Conservation (phyloP, 2,329 filamentous ascomycete species). For the Camptophora hylomeconis region DNA sequence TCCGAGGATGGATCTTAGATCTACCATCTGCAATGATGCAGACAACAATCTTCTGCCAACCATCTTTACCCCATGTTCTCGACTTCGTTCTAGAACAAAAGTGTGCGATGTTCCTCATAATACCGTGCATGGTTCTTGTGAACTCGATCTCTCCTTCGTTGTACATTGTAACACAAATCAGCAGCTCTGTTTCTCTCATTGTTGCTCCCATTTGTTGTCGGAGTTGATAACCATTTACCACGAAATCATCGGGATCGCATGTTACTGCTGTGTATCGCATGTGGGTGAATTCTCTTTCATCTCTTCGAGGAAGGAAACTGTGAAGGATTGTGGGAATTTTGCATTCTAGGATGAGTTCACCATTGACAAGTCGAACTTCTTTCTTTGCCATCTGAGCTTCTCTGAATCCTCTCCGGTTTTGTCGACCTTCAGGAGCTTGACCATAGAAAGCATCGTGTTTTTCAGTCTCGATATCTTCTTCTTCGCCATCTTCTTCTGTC, state of each 20-base stretch:
- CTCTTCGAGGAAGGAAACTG: constrained; percentile 84
- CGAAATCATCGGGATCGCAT: constrained; percentile 90
- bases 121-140: constrained; percentile 93
- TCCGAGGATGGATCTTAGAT: constrained; percentile 83
- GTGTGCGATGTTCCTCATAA: constrained; percentile 96
- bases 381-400: constrained; percentile 81
- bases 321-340: constrained; percentile 98
- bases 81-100: constrained; percentile 89
- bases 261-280: constrained; percentile 99
- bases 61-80: constrained; percentile 88
- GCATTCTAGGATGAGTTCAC: constrained; percentile 92
- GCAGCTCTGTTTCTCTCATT: constrained; percentile 79
- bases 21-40: constrained; percentile 93
- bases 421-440: constrained; percentile 72
- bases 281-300: constrained; percentile 93
- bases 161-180: constrained; percentile 98
- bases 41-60: constrained; percentile 98
- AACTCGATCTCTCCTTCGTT: constrained; percentile 97
- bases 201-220: constrained; percentile 80
- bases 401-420: constrained; percentile 75
- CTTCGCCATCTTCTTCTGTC: constrained; percentile 40
- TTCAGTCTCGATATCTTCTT: constrained; percentile 32
- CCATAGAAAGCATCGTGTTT: constrained; percentile 65
- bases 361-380: constrained; percentile 92
- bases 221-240: constrained; percentile 75